These are phyloP conservation scores for Cicer bijugum DNA, from an alignment of 306 rosid genomes.

Conservation along the genomic window DNA sequence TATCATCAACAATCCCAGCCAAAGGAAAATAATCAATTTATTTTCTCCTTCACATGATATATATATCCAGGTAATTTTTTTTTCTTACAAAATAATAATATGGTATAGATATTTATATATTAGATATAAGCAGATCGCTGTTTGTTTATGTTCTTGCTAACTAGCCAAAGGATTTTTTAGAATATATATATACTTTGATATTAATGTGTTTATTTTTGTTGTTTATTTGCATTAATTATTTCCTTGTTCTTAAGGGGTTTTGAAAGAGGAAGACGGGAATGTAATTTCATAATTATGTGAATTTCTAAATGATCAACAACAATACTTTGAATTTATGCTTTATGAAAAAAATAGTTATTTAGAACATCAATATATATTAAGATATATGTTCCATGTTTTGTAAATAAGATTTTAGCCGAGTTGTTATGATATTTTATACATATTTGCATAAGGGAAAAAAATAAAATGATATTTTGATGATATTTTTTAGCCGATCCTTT, in stretches of 20 bases:
- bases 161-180: too few relatives aligned
- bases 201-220: neutral
- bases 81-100: neutral
- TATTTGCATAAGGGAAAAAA: too few relatives aligned
- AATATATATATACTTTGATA: neutral
- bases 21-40: slow-evolving; percentile 32
- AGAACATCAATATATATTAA: neutral
- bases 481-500: neutral
- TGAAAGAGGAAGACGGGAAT: slow-evolving; percentile 4
- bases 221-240: slow-evolving; percentile 13
- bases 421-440: neutral
- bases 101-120: neutral
- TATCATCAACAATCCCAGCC: slow-evolving; percentile 23
- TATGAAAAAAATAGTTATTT: slow-evolving; percentile 13
- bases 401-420: neutral
- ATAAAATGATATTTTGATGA: neutral
- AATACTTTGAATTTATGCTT: neutral
- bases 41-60: slow-evolving; percentile 19
- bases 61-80: neutral
- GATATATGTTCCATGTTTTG: neutral
- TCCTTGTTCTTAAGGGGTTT: slow-evolving; percentile 18
- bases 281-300: slow-evolving; percentile 3
- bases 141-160: neutral
- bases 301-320: neutral
- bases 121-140: slow-evolving; percentile 33